Percentiles rank a stretch among this genome's conserved stretches.
phyloP scores from a whole-genome alignment of 2,329 filamentous ascomycete species.

The Sarocladiaceae sp. region DNA sequence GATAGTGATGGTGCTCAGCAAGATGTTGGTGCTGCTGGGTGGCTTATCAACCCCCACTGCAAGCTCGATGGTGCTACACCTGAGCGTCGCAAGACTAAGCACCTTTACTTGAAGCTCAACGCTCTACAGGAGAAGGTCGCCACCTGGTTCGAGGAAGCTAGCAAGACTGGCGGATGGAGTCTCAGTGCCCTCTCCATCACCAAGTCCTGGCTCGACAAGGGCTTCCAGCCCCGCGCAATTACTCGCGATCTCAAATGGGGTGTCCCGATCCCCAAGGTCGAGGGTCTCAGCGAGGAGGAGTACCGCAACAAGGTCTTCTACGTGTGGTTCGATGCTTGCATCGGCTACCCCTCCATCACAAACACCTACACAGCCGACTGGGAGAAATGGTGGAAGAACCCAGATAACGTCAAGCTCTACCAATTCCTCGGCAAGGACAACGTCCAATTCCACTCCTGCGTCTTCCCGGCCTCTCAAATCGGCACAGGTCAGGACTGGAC shows the following conservation, averaged over 20 bases:
- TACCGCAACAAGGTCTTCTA: conserved; percentile 73
- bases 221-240: conserved; percentile 81
- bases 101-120: conserved; percentile 85
- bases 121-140: conserved; percentile 74
- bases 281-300: conserved; percentile 47
- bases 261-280: conserved; percentile 48
- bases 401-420: conserved; percentile 81
- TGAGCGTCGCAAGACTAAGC: conserved; percentile 77
- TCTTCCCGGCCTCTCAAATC: conserved; percentile 84
- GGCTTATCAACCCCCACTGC: conserved; percentile 78
- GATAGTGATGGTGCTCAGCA: conserved; percentile 27
- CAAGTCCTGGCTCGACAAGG: conserved; percentile 76
- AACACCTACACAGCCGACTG: conserved; percentile 84
- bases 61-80: conserved; percentile 86
- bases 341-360: conserved; percentile 94
- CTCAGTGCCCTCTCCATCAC: conserved; percentile 73
- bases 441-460: conserved; percentile 71
- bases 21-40: conserved; percentile 35
- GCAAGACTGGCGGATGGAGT: conserved; percentile 71
- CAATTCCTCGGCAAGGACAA: conserved; percentile 87
- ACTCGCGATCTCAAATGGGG: conserved; percentile 94
- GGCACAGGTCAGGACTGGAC: conserved; percentile 86
- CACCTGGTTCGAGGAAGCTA: conserved; percentile 71
- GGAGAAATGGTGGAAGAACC: conserved; percentile 93
- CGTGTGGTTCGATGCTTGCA: conserved; percentile 89